Conservation (phyloP, 2,329 filamentous ascomycete genomes). For the Arthrobotrys pseudoclavata region DNA sequence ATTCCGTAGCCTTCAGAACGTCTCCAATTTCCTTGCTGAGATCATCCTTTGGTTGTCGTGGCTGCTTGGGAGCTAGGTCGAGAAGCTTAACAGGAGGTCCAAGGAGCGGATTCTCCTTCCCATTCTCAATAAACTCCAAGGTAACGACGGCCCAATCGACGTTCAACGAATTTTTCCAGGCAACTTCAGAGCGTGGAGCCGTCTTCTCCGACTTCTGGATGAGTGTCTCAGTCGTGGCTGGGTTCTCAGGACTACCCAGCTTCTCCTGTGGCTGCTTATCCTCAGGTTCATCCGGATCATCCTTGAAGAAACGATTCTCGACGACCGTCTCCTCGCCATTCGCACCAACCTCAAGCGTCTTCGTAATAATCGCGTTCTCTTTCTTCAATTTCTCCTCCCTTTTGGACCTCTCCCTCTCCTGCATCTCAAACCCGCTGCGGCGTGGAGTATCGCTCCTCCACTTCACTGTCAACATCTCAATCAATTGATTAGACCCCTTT, state of each 20-base stretch:
- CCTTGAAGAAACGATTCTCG: constrained; percentile 35
- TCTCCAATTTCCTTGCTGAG: constrained; percentile 25
- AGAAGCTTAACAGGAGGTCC: constrained; percentile 45
- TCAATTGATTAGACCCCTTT: constrained; percentile 38
- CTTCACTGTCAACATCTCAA: constrained; percentile 54
- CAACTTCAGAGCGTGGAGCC: constrained; percentile 37
- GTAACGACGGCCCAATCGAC: constrained; percentile 56
- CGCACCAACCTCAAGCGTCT: constrained; percentile 19
- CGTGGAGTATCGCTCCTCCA: constrained; percentile 55
- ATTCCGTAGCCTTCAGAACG: constrained; percentile 22
- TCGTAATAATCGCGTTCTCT: constrained; percentile 5
- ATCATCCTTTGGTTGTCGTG: constrained; percentile 2
- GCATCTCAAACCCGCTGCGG: constrained; percentile 38
- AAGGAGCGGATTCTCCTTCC: constrained; percentile 46
- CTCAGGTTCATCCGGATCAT: constrained; percentile 37
- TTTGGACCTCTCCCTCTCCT: constrained; percentile 43
- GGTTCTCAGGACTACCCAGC: neutral
- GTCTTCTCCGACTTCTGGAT: constrained; percentile 29
- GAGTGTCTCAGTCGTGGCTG: neutral
- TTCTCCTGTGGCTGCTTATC: constrained; percentile 17
- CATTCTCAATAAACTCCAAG: constrained; percentile 40
- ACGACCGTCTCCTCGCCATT: constrained; percentile 35
- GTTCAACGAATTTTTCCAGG: constrained; percentile 53
- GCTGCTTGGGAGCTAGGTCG: neutral
- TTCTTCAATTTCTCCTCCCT: constrained; percentile 10